Evolutionary conservation across 305 asterid species (phyloP).

Genomic region (Petunia hybrid): DNA sequence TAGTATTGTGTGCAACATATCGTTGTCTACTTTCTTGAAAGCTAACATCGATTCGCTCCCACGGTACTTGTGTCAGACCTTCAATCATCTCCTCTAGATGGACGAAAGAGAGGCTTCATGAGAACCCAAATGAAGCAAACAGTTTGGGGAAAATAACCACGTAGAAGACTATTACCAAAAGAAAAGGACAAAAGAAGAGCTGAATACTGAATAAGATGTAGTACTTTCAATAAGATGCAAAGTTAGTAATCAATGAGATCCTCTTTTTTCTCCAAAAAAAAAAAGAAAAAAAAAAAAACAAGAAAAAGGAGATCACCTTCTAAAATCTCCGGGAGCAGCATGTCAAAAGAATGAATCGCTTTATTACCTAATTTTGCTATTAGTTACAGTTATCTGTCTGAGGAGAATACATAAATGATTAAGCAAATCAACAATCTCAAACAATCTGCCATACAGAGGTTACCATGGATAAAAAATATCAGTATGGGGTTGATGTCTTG

Average conservation of each 20-base stretch:
- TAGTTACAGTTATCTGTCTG: not conserved
- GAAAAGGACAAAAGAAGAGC: slow-evolving; percentile 12
- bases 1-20: slow-evolving; percentile 84
- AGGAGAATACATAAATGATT: not conserved
- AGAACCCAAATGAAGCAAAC: slow-evolving; percentile 32
- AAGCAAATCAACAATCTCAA: not conserved
- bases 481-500: not conserved
- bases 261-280: not conserved
- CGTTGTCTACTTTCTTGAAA: slow-evolving; percentile 84
- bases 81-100: slow-evolving; percentile 86
- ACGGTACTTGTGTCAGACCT: slow-evolving; percentile 83
- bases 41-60: slow-evolving; percentile 97
- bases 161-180: slow-evolving; percentile 17
- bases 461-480: not conserved
- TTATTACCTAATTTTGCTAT: not conserved
- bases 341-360: slow-evolving; percentile 16
- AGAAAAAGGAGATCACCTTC: not conserved
- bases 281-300: no score
- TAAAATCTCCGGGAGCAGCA: not conserved
- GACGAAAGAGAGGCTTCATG: slow-evolving; percentile 34
- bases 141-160: not conserved
- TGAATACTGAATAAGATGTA: slow-evolving; percentile 5
- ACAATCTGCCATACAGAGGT: not conserved
- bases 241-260: not conserved
- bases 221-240: not conserved